Base-by-base conservation (phyloP, 345 rosid genomes). In the Ailanthus altissimus region DNA sequence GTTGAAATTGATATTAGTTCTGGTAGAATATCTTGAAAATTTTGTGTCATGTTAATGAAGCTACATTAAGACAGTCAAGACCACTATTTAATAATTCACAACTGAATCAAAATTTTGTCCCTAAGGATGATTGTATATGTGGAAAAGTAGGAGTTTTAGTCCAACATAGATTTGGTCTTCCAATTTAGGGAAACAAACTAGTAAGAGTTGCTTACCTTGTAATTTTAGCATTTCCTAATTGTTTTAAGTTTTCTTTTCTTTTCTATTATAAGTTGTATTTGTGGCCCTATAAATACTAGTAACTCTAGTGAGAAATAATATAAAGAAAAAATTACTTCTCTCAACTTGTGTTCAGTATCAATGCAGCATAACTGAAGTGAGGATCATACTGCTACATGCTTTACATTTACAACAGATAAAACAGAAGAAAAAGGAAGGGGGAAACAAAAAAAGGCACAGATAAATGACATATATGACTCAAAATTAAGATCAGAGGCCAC, bases 401-500 rank as follows among this genome's bases (percentile, higher is more conserved):
- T 63, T 20, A 40, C 4, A 63, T 26, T 7, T 46, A 7, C n/a
- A 21, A 68, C 12, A 65, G 28, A 65, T 20, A n/a, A 68, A 47
- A 15, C 18, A 47, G 21, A 47, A 47, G 16, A 38, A 26, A 69
- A 16, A 28, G n/a, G n/a, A 20, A 32, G 2, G 47, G 18, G n/a
- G 10, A 42, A 42, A 42, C 16, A 61, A 8, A 61, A 8, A 26
- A n/a, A n/a, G n/a, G 46, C 45, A 28, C 12, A 8, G 26, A 47
- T 46, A 10, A 25, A 26, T 12, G 38, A 21, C 36, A 18, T 51
- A 18, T 8, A 32, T 6, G 12, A 23, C 51, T 53, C 36, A 58
- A 58, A 59, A 68, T 32, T 53, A 73, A 77, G 70, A 32, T 38
- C 70, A 15, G 11, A 50, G 21, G 28, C 70, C 70, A 20, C 60